phyloP scores from a whole-genome alignment of 2,329 filamentous ascomycete species.

The Ascochyta rabiei region DNA sequence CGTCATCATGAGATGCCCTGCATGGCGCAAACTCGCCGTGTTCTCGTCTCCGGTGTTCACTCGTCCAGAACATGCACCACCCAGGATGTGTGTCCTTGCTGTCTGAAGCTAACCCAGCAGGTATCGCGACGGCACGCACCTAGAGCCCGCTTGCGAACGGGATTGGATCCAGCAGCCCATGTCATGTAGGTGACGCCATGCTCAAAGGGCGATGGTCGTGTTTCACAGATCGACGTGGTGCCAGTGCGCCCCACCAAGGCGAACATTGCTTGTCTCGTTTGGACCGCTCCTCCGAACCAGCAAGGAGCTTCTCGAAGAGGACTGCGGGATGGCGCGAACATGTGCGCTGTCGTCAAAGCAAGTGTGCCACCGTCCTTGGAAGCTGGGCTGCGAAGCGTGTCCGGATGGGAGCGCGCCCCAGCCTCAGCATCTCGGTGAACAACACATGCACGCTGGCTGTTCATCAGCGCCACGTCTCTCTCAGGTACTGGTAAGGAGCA shows the following conservation, averaged over 20 bases:
- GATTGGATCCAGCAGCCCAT: slow-evolving; percentile 16
- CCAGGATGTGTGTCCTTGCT: slow-evolving; percentile 7
- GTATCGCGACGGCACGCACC: slow-evolving; percentile 36
- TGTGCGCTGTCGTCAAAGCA: slow-evolving; percentile 11
- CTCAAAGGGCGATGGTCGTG: slow-evolving; percentile 22
- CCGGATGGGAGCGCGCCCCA: slow-evolving; percentile 6
- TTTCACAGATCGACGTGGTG: slow-evolving; percentile 36
- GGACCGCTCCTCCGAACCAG: slow-evolving; percentile 20
- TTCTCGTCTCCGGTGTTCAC: slow-evolving; percentile 1
- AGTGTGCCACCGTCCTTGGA: slow-evolving; percentile 1
- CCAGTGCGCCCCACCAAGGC: slow-evolving; percentile 35
- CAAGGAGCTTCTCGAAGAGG: slow-evolving; percentile 8
- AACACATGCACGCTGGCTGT: slow-evolving; percentile 14
- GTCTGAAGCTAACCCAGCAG: slow-evolving; percentile 23
- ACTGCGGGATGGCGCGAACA: slow-evolving; percentile 16
- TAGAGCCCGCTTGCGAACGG: slow-evolving; percentile 32
- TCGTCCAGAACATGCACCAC: slow-evolving; percentile 14
- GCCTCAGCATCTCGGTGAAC: slow-evolving; percentile 11
- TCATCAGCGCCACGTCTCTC: slow-evolving; percentile 17
- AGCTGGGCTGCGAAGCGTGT: background rate
- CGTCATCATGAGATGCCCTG: slow-evolving; percentile 21
- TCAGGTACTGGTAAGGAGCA: slow-evolving; percentile 18
- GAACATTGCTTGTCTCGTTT: slow-evolving; percentile 30
- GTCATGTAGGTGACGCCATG: slow-evolving; percentile 18
- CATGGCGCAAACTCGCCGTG: background rate